Evolutionary conservation across 2,329 filamentous ascomycete species (phyloP), one percentile per base, ranked within the genome.

Genomic region (Coniochaeta ligniaria): DNA sequence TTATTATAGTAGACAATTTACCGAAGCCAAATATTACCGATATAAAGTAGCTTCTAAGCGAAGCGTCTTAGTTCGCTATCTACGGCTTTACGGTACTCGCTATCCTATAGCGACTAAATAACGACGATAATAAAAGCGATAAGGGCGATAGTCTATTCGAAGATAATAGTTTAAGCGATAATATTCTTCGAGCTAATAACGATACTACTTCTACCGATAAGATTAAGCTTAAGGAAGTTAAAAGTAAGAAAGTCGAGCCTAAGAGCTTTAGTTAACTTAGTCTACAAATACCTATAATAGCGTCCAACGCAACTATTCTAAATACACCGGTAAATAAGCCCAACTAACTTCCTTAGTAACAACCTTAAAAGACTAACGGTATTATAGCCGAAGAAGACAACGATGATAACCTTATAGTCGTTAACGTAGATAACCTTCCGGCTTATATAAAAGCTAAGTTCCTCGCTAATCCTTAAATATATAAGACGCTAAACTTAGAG

Each of bases 331-430:
- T 36, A 11, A 36, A 8, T 14, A 3, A 36, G 12, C 35, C 28
- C 35, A 14, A 36, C 35, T 11, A 36, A 3, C 6, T 5, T 3
- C 35, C 35, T 11, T 3, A 36, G 35, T 11, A 5, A 14, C 35
- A 36, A 14, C 12, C 12, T 9, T 11, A 36, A 3, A 22, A 26
- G 14, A 26, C 26, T 11, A 47, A 22, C 11, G 26, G 7, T n/a
- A n/a, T n/a, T 7, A 14, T 20, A 11, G 8, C 7, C 9, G 43
- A 9, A 33, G 16, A 31, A 22, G 57, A 59, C 41, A 26, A 24
- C 36, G 57, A 59, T 22, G 57, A 50, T n/a, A 43, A 59, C 33
- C 17, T 47, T 20, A 59, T 59, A 43, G 52, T 59, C 11, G 22
- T 59, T 26, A 43, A 59, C 22, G 41, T n/a, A 22, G 57, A 7